Base-by-base conservation (phyloP, 2,329 filamentous ascomycete genomes). In the Alternaria viburni region DNA sequence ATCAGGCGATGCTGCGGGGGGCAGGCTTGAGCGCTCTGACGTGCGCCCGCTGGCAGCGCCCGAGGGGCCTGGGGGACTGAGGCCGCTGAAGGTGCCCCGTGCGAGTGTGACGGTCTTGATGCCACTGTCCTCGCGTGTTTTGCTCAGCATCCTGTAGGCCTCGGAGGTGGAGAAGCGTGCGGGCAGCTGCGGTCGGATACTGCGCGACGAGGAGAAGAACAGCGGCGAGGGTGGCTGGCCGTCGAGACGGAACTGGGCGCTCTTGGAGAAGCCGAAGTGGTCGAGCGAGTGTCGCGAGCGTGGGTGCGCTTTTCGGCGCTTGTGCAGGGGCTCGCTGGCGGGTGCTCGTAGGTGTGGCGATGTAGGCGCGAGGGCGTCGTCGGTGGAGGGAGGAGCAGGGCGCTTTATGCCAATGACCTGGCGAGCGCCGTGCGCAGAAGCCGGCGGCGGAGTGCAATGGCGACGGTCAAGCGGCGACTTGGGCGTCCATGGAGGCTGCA, bases 101-200 rank as follows among this genome's bases (percentile, higher is more conserved):
- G 84, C 82, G 50, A 86, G 76, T 30, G 81, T 85, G 44, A 86
- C 84, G 4, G 84, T 86, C 77, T 84, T 86, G 73, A 86, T 81
- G 68, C 80, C 80, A 59, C 72, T 78, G 45, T 86, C 84, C 63
- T 86, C 84, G n/a, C 70, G 81, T n/a, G 83, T 80, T 68, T 83
- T 85, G 72, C 81, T 83, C 65, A 86, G 80, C 79, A 84, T 90
- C 69, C 77, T 28, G 87, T 85, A 65, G 86, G 80, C 85, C 81
- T 81, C 86, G 78, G 79, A 85, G 77, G 79, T 87, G 78, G 74
- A 88, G 86, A 83, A 90, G 81, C 85, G 87, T 26, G 79, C 72
- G 11, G 84, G 84, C 46, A 86, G 79, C 32, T 74, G 73, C 10
- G 84, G 85, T 8, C 83, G 77, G 41, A 69, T 71, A 50, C 74